These are phyloP conservation scores for Plasmopara muralis DNA, from an alignment of 352 stramenopile species.

Conservation along the genomic window DNA sequence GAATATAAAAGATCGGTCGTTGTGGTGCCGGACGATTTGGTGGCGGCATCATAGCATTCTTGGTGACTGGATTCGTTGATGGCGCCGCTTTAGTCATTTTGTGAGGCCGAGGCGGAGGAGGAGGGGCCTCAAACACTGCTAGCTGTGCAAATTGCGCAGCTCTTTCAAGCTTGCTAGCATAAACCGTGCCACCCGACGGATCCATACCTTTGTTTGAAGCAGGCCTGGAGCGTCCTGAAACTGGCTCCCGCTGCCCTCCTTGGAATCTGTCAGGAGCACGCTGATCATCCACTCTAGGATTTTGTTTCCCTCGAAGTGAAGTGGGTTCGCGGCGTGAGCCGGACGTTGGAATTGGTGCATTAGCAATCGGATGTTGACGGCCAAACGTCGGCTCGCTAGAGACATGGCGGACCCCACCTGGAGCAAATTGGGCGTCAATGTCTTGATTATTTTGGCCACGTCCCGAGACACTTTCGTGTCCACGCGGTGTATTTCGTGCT, in stretches of 20 bases:
- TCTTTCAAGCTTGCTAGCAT: conserved; percentile 22
- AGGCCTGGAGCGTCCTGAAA: conserved; percentile 11
- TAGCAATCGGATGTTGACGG: conserved; percentile 2
- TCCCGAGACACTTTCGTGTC: conserved; percentile 2
- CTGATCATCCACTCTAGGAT: conserved; percentile 9
- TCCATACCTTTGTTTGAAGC: conserved; percentile 6
- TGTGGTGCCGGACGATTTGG: conserved; percentile 10
- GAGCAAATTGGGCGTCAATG: conserved; percentile 10
- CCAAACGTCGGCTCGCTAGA: conserved; percentile 8
- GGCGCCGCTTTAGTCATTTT: conserved; percentile 21
- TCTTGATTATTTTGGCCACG: conserved; percentile 15
- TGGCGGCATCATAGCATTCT: conserved; percentile 12
- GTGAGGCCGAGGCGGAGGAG: conserved; percentile 19
- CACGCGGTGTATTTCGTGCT: conserved; percentile 6
- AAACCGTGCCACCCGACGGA: conserved; percentile 20
- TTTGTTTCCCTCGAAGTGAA: conserved; percentile 10
- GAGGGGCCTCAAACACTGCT: conserved; percentile 25
- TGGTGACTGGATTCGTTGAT: conserved; percentile 16
- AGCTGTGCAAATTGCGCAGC: conserved; percentile 25
- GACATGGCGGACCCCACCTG: conserved; percentile 1
- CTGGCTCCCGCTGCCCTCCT: conserved; percentile 11
- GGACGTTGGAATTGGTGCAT: conserved; percentile 2
- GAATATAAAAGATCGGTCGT: conserved; percentile 13
- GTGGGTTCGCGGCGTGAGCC: conserved; percentile 8
- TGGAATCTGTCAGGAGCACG: conserved; percentile 7